Conservation (phyloP, 2,329 filamentous ascomycete species). For the Chaetomiaceae sp. region DNA sequence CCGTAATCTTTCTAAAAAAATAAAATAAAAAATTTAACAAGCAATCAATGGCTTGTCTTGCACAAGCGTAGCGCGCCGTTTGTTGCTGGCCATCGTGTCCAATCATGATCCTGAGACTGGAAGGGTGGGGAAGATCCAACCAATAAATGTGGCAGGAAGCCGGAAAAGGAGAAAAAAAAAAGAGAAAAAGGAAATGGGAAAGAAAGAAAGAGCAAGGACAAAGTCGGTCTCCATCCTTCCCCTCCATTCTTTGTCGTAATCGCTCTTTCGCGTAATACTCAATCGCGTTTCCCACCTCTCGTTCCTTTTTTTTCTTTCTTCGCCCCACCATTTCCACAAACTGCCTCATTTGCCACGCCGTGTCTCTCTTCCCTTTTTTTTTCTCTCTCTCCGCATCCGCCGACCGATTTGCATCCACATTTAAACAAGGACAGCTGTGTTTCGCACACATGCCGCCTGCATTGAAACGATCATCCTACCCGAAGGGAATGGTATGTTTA, state of each 20-base stretch:
- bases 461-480: constrained; percentile 1
- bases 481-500: constrained; percentile 7
- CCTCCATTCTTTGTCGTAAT: constrained; percentile 16
- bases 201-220: constrained; percentile 17
- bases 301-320: neutral
- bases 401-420: neutral
- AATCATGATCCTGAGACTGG: neutral
- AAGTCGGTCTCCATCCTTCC: constrained; percentile 16
- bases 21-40: neutral
- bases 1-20: no score
- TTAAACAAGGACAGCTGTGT: no score
- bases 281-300: neutral
- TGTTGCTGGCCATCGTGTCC: neutral
- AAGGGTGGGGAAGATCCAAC: neutral
- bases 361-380: neutral
- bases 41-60: neutral
- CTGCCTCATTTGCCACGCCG: neutral
- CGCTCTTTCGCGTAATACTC: constrained; percentile 8
- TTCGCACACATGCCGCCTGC: neutral
- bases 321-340: neutral
- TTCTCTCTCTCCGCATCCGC: neutral
- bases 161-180: constrained; percentile 14
- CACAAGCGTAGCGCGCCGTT: neutral
- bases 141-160: neutral
- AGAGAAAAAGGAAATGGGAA: constrained; percentile 14